Percentiles rank a stretch among this genome's conserved stretches.
Evolutionary conservation across 2,329 filamentous ascomycete genomes (phyloP).

Genomic region (Pezizomycotina sp.): DNA sequence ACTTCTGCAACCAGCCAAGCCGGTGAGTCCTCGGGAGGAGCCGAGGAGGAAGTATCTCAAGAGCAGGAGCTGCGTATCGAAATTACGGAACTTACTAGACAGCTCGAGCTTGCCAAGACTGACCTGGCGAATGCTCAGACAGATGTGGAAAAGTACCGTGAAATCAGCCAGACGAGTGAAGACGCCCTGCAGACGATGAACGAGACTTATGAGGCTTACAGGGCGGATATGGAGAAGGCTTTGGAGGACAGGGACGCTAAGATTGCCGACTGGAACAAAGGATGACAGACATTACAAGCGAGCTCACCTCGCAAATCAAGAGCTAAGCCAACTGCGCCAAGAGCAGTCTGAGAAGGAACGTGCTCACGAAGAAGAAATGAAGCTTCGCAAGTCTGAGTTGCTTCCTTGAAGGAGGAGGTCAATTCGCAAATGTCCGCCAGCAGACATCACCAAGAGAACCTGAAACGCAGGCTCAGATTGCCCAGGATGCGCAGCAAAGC

Average conservation of each 20-base stretch:
- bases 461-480: slow-evolving; percentile 86
- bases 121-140: slow-evolving; percentile 68
- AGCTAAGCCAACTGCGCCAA: slow-evolving; percentile 64
- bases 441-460: slow-evolving; percentile 73
- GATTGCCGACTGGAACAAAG: slow-evolving; percentile 69
- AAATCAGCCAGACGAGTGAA: slow-evolving; percentile 71
- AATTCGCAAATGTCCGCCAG: slow-evolving; percentile 64
- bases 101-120: slow-evolving; percentile 62
- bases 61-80: slow-evolving; percentile 73
- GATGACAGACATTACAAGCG: slow-evolving; percentile 64
- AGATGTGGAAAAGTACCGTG: slow-evolving; percentile 74
- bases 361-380: slow-evolving; percentile 67
- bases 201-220: slow-evolving; percentile 68
- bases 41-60: slow-evolving; percentile 42
- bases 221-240: slow-evolving; percentile 64
- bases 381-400: slow-evolving; percentile 59
- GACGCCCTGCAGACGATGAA: slow-evolving; percentile 68
- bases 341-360: slow-evolving; percentile 58
- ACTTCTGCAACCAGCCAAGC: slow-evolving; percentile 54
- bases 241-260: slow-evolving; percentile 57
- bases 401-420: slow-evolving; percentile 66
- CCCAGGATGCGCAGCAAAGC: slow-evolving; percentile 79
- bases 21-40: slow-evolving; percentile 34
- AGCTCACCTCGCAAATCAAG: slow-evolving; percentile 69
- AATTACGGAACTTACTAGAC: slow-evolving; percentile 69